Evolutionary conservation across 805 yeast species (phyloP), one percentile per base, ranked within the genome.

Genomic region (Monosporozyma servazzii): DNA sequence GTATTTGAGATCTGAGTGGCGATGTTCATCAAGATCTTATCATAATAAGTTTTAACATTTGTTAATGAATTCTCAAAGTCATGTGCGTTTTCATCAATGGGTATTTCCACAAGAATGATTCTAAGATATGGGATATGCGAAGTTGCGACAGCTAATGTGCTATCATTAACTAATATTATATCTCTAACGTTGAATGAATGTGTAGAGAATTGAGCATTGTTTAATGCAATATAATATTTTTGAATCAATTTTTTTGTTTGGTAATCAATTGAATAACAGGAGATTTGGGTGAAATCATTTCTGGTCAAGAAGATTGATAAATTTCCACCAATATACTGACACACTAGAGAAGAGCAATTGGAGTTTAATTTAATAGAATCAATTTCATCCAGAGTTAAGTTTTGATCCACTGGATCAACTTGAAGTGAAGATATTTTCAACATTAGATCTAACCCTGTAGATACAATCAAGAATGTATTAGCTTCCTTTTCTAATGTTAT

Each of bases 51-150:
- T 13, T 41, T 41, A 5, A 41, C 44, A 20, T 41, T 13, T 6
- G 21, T 15, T n/a, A 21, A 41, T 10, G 29, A 41, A 8, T 15
- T 21, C 17, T 27, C 15, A 30, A 10, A 3, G 31, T 25, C 29
- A 9, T 23, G 13, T n/a, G 6, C 36, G 6, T 21, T 36, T 17
- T 47, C 42, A 2, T 55, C 30, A 20, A 51, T 50, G 5, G 81
- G 78, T n/a, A 81, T 54, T 30, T 70, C 63, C 0, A 81, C 73
- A 0, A 86, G 64, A 1, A 88, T 75, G 11, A 86, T 56, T 56
- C 95, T 66, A 86, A 86, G 79, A 59, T 74, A 84, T 3, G 96
- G 96, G 13, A 78, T 75, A 59, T 87, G 91, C 1, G 89, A 81
- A 0, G 96, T 88, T 0, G 82, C 88, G 7, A 86, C 75, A 0